Conservation (phyloP, 352 stramenopile species). For the Phytophthora tubulina region DNA sequence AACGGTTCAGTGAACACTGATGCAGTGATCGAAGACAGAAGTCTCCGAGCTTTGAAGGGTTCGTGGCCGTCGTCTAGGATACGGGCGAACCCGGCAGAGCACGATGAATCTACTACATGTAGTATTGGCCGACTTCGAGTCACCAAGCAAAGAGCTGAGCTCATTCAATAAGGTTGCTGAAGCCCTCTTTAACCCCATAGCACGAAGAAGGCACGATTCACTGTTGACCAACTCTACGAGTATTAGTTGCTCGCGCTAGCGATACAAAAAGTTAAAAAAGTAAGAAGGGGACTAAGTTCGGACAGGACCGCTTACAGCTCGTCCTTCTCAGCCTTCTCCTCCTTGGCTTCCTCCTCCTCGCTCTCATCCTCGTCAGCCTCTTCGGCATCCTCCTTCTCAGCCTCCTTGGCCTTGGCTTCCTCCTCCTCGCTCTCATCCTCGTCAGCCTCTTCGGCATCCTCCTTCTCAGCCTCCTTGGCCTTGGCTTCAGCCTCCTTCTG, state of each 20-base stretch:
- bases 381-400: conserved; percentile 75
- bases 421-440: conserved; percentile 44
- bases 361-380: conserved; percentile 61
- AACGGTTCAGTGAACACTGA: neutral
- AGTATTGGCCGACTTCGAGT: no score
- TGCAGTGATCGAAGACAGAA: neutral
- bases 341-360: conserved; percentile 36
- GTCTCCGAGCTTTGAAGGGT: no score
- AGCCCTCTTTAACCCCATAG: no score
- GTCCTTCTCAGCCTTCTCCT: conserved; percentile 52
- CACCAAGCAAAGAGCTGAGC: neutral
- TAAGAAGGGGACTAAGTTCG: conserved; percentile 17
- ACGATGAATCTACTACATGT: neutral
- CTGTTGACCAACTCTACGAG: conserved; percentile 40
- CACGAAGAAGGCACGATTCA: neutral
- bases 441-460: conserved; percentile 78
- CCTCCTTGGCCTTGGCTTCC: conserved; percentile 64
- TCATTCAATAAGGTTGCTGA: no score
- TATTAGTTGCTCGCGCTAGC: conserved; percentile 39
- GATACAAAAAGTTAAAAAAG: conserved; percentile 47
- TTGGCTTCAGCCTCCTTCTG: conserved; percentile 77
- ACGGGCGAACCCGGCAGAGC: neutral
- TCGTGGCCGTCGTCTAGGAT: no score
- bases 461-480: conserved; percentile 78
- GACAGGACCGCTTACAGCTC: conserved; percentile 49